Evolutionary conservation across 2,329 filamentous ascomycete species (phyloP), one percentile per base, ranked within the genome.

Genomic region (Paraconiothyrium brasiliense): DNA sequence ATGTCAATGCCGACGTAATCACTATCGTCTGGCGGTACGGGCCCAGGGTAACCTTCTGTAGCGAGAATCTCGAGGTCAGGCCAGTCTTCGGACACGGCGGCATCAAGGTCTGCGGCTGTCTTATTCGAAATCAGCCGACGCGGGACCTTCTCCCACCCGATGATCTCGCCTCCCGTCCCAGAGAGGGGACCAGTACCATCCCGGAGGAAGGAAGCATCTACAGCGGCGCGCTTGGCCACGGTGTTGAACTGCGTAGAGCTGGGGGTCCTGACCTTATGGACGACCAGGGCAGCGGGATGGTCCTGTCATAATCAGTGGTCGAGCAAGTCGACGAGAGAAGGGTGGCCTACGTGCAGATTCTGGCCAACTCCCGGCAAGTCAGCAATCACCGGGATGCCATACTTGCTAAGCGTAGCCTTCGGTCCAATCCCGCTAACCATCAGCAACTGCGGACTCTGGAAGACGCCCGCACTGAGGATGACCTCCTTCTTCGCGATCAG

Each of bases 291-390:
- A 6, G 27, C 27, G 27, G 27, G 27, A 30, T 30, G 27, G 27
- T 30, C 27, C 27, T 30, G 6, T 6, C 6, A 30, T 30, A 30
- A 30, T 30, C 27, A 30, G 27, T 30, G 27, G 27, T 30, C 4
- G 27, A 30, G 27, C 4, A 30, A 30, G 27, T 30, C 27, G 6
- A 30, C 27, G 27, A 30, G 4, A 30, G 27, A 6, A 30, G 27
- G 27, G 35, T 37, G n/a, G 16, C 37, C 11, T 51, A 51, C 48
- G 13, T 35, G 22, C 16, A 58, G 79, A 74, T 89, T 87, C 61
- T 84, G 84, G 3, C 88, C 88, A 2, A 90, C 87, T 35, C 88
- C 85, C 0, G 84, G 83, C 0, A 86, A 84, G 65, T 89, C 80
- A 3, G 82, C 78, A n/a, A 87, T 65, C 0, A 85, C 76, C 1